These are phyloP conservation scores for Meyerozyma smithsonii DNA, from an alignment of 1,139 yeast species.

Conservation along the genomic window DNA sequence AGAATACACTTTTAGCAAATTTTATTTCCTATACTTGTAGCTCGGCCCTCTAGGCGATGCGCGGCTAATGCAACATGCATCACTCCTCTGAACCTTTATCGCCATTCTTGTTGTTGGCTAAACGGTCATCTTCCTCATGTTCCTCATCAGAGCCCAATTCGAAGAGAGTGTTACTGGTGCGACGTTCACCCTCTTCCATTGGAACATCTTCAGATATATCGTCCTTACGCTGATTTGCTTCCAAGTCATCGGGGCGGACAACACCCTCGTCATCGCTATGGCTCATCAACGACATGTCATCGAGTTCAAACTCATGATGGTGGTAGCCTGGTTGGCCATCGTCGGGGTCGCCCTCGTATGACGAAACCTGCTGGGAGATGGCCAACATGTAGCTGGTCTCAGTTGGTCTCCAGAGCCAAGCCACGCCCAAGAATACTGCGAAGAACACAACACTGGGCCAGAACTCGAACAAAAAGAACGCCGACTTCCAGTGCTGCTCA, in stretches of 20 bases:
- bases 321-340: conserved; percentile 21
- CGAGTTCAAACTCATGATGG: conserved; percentile 63
- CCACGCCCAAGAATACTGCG: conserved; percentile 74
- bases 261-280: conserved; percentile 40
- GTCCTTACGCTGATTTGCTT: background rate
- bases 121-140: conserved; percentile 6
- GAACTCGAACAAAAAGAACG: conserved; percentile 85
- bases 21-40: background rate
- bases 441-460: conserved; percentile 93
- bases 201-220: background rate
- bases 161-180: conserved; percentile 10
- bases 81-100: background rate
- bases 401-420: conserved; percentile 96
- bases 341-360: conserved; percentile 38
- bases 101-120: background rate
- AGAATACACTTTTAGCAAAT: background rate
- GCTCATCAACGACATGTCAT: conserved; percentile 62
- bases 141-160: conserved; percentile 13
- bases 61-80: too few relatives aligned
- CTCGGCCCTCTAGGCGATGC: background rate
- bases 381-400: conserved; percentile 94
- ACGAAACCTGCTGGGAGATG: conserved; percentile 86
- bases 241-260: background rate
- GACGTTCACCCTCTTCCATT: background rate
- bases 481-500: conserved; percentile 87